These are phyloP conservation scores for Pseudomassariella vexata DNA, from an alignment of 2,329 filamentous ascomycete genomes.

Conservation along the genomic window DNA sequence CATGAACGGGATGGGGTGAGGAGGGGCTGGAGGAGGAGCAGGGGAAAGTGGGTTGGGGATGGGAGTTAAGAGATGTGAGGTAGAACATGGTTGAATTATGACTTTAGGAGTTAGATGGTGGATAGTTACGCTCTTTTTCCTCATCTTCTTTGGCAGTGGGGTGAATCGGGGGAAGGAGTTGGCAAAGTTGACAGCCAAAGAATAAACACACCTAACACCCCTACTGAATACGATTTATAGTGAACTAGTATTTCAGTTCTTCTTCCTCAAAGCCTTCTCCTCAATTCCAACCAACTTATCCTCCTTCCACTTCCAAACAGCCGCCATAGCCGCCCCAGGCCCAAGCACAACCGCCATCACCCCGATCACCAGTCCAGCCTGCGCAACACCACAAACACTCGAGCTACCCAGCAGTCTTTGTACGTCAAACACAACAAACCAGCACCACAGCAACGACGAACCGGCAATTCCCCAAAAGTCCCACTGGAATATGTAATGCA, in stretches of 20 bases:
- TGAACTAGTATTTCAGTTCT: too few relatives aligned
- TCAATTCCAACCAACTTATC: slow-evolving; percentile 19
- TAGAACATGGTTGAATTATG: too few relatives aligned
- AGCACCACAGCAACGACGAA: slow-evolving; percentile 19
- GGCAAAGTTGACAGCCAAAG: too few relatives aligned
- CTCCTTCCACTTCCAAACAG: slow-evolving; percentile 21
- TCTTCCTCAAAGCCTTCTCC: slow-evolving; percentile 1
- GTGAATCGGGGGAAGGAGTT: too few relatives aligned
- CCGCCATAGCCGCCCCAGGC: slow-evolving; percentile 16
- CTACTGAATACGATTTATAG: slow-evolving; percentile 1
- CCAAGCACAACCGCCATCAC: slow-evolving; percentile 15
- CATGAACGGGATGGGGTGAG: too few relatives aligned
- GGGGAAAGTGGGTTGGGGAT: too few relatives aligned
- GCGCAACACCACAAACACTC: slow-evolving; percentile 10
- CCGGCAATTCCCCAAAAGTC: slow-evolving; percentile 19
- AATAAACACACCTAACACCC: too few relatives aligned
- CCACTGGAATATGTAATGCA: slow-evolving; percentile 24
- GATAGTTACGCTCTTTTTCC: too few relatives aligned
- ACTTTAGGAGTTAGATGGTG: too few relatives aligned
- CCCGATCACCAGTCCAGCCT: slow-evolving; percentile 13
- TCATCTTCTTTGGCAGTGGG: too few relatives aligned
- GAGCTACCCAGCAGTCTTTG: slow-evolving; percentile 12
- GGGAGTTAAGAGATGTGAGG: too few relatives aligned
- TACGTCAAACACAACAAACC: slow-evolving; percentile 16
- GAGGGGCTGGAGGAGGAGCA: too few relatives aligned